Conservation (phyloP, 257 asterid genomes). For the Capsicum rhomboideum region DNA sequence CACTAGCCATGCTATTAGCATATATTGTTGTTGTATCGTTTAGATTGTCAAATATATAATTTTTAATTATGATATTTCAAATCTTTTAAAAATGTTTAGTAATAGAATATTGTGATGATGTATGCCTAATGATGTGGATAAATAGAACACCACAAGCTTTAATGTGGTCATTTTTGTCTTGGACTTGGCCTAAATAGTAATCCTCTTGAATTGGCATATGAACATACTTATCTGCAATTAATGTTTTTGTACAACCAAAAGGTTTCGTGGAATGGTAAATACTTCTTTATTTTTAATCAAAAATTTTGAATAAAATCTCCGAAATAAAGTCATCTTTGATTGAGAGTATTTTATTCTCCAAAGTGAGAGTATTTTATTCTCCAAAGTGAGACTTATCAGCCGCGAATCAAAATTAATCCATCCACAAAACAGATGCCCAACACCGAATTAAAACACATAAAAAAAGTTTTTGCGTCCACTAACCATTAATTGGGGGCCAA, state of each 20-base stretch:
- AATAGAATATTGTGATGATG: not conserved
- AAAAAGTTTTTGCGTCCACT: not conserved
- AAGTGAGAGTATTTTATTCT: no score
- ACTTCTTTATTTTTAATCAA: not conserved
- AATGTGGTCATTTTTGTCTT: not conserved
- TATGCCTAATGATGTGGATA: not conserved
- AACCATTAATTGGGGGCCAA: not conserved
- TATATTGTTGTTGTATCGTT: not conserved
- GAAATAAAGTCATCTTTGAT: not conserved
- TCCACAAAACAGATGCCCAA: no score
- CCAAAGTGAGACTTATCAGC: no score
- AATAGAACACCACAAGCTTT: not conserved
- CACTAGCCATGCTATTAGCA: no score
- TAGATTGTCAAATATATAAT: not conserved
- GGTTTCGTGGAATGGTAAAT: not conserved
- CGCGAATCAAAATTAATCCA: no score
- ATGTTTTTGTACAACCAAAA: not conserved
- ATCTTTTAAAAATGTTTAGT: not conserved
- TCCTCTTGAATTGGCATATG: not conserved
- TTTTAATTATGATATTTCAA: not conserved
- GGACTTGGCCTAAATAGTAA: not conserved
- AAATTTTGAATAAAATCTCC: rapidly evolving
- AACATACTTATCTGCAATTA: not conserved
- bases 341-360: no score
- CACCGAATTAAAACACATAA: no score